phyloP scores from a whole-genome alignment of 1,139 yeast genomes.

The Blastobotrys capitulatus region DNA sequence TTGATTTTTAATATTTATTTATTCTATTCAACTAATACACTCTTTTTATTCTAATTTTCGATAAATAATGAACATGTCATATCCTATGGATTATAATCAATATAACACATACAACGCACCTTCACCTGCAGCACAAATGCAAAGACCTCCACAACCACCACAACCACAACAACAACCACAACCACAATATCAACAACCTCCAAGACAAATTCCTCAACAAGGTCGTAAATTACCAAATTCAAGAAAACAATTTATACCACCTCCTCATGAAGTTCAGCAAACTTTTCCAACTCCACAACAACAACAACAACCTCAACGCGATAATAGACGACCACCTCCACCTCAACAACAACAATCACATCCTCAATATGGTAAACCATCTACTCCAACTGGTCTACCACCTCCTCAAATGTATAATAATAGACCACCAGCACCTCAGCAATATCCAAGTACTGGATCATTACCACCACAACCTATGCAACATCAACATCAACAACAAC shows the following conservation, averaged over 20 bases:
- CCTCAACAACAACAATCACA: background rate
- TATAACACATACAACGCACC: background rate
- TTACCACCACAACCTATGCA: background rate
- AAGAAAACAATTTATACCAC: background rate
- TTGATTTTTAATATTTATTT: too few relatives aligned
- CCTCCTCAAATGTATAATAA: background rate
- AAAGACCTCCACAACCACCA: slow-evolving; percentile 1
- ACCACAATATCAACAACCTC: slow-evolving; percentile 2
- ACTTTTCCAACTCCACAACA: background rate
- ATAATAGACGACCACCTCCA: background rate
- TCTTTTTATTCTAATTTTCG: too few relatives aligned
- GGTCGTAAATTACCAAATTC: background rate
- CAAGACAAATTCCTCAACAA: background rate
- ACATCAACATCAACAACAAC: background rate
- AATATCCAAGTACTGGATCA: background rate
- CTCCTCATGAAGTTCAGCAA: background rate
- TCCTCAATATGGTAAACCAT: background rate
- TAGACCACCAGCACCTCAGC: background rate
- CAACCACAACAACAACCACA: background rate
- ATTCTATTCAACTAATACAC: too few relatives aligned
- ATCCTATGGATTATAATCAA: background rate
- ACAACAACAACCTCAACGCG: background rate
- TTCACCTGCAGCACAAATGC: background rate
- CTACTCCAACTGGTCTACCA: background rate
- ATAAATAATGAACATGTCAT: background rate